These are phyloP conservation scores for Oryza nivara DNA, from an alignment of 176 grass and related monocot species.

Conservation along the genomic window DNA sequence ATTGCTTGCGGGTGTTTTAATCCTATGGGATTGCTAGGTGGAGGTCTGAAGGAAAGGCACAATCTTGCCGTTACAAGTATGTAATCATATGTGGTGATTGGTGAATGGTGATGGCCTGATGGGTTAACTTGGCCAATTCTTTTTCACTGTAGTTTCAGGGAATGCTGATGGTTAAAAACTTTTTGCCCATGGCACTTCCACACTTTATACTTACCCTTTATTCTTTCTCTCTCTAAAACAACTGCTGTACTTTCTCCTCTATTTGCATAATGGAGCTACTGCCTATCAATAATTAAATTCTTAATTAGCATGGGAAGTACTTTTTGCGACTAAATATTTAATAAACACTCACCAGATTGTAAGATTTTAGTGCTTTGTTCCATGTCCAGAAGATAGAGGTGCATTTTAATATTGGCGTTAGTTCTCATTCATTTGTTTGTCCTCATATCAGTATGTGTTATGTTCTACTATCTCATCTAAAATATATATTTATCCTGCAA, in stretches of 20 bases:
- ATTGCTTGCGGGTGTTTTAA: neutral
- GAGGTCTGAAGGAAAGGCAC: neutral
- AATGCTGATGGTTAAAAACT: neutral
- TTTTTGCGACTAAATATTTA: neutral
- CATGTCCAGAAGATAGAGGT: neutral
- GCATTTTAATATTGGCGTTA: neutral
- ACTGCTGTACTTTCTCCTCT: neutral
- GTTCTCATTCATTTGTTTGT: neutral
- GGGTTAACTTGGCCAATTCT: neutral
- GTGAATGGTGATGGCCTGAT: neutral
- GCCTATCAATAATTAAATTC: neutral
- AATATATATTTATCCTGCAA: constrained; percentile 19
- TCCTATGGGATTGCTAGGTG: neutral
- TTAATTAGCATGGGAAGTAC: neutral
- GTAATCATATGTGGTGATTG: neutral
- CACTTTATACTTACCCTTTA: neutral
- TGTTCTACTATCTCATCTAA: constrained; percentile 23
- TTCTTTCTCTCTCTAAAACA: neutral
- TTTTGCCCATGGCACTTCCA: neutral
- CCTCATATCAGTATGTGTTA: neutral
- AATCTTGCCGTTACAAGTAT: neutral
- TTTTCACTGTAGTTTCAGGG: neutral
- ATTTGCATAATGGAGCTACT: neutral
- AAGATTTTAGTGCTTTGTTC: neutral
- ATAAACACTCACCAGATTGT: neutral